Evolutionary conservation across 108 stramenopile genomes (phyloP).

Genomic region (Schizochytrium sp.): DNA sequence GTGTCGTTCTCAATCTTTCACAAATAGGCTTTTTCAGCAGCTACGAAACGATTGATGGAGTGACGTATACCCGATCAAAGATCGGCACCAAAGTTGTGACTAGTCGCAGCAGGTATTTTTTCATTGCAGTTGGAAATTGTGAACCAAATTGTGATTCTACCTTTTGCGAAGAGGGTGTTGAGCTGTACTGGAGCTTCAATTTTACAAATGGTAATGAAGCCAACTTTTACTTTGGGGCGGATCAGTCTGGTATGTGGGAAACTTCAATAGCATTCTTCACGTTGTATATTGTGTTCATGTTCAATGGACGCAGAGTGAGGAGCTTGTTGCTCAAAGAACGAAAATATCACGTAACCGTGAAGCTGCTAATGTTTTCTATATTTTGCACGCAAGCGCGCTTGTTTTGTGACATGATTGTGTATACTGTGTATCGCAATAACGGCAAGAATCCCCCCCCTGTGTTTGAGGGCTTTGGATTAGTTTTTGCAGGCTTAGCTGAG

Average conservation of each 20-base stretch:
- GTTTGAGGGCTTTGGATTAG: not conserved
- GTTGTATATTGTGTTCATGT: not conserved
- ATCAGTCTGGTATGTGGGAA: conserved; percentile 22
- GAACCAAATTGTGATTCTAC: not conserved
- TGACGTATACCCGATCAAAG: not conserved
- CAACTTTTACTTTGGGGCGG: conserved; percentile 30
- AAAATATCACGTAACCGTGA: conserved; percentile 16
- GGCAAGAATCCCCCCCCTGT: not conserved
- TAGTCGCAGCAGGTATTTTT: conserved; percentile 16
- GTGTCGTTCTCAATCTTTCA: not conserved
- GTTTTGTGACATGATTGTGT: not conserved
- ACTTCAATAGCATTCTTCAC: not conserved
- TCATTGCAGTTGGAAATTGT: conserved; percentile 50
- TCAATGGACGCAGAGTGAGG: not conserved
- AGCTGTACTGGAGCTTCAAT: conserved; percentile 37
- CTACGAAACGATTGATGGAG: not conserved
- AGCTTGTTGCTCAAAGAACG: not conserved
- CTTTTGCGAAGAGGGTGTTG: conserved; percentile 9
- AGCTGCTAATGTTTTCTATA: not conserved
- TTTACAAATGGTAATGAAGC: conserved; percentile 31
- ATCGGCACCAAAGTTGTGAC: not conserved
- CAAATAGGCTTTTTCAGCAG: not conserved
- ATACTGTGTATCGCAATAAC: not conserved
- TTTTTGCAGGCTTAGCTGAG: conserved; percentile 35
- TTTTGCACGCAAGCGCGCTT: not conserved